Evolutionary conservation across 106 monocot genomes (phyloP).

Genomic region (Amphibolis antarctica): DNA sequence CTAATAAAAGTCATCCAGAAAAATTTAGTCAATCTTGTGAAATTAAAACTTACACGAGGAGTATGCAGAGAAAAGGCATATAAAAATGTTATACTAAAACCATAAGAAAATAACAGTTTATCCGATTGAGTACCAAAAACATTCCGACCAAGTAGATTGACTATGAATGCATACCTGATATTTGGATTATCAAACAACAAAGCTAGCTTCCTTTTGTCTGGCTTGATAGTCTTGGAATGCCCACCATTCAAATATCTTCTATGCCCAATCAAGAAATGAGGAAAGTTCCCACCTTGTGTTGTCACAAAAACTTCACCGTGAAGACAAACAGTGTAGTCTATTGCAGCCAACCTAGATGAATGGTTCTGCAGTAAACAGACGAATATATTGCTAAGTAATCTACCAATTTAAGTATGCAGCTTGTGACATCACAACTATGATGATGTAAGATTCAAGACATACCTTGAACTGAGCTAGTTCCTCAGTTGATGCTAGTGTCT

Average conservation of each 20-base stretch:
- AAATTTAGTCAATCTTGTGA: no score
- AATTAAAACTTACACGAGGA: no score
- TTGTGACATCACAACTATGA: not conserved
- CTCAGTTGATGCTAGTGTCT: slow-evolving; percentile 63
- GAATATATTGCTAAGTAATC: slow-evolving; percentile 1
- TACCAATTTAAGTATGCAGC: not conserved
- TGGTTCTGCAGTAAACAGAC: slow-evolving; percentile 45
- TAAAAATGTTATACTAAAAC: no score
- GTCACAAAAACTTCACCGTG: slow-evolving; percentile 97
- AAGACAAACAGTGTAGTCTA: slow-evolving; percentile 94
- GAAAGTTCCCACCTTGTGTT: slow-evolving; percentile 98
- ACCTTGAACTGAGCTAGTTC: slow-evolving; percentile 96
- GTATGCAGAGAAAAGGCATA: no score
- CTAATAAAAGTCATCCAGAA: no score
- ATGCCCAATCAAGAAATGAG: slow-evolving; percentile 89
- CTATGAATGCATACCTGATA: slow-evolving; percentile 46
- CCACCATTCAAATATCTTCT: slow-evolving; percentile 81
- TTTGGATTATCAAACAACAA: slow-evolving; percentile 79
- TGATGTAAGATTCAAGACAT: slow-evolving; percentile 1
- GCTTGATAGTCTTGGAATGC: slow-evolving; percentile 95
- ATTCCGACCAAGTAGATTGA: no score
- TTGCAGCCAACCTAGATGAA: slow-evolving; percentile 94
- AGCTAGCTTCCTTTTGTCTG: slow-evolving; percentile 90
- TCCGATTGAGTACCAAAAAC: no score
- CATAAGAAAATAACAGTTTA: no score